Percentiles rank a stretch among this genome's conserved stretches.
phyloP scores from a whole-genome alignment of 2,329 filamentous ascomycete species.

The Bipolaris bicolor region DNA sequence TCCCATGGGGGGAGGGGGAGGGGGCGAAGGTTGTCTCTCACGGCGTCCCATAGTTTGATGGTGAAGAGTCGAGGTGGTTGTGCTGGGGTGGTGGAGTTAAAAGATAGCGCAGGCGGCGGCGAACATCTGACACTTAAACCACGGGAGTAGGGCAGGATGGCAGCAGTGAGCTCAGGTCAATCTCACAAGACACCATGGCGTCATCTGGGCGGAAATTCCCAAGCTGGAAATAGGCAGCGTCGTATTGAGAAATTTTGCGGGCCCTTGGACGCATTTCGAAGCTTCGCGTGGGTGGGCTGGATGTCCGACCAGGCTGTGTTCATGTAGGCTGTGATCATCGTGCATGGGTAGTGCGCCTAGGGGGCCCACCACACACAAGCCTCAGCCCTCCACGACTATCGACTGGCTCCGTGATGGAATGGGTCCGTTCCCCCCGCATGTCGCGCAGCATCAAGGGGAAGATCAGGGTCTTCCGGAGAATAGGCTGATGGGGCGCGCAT shows the following conservation, averaged over 20 bases:
- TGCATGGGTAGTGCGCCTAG: constrained; percentile 18
- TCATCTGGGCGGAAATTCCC: constrained; percentile 21
- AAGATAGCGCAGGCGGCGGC: constrained; percentile 6
- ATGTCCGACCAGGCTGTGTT: constrained; percentile 21
- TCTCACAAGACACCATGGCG: constrained; percentile 22
- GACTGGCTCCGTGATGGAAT: constrained; percentile 5
- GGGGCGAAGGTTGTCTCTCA: constrained; percentile 25
- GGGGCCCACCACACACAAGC: constrained; percentile 11
- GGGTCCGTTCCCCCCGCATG: constrained; percentile 11
- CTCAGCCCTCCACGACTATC: constrained; percentile 5
- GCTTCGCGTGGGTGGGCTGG: constrained; percentile 23
- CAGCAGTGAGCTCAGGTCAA: constrained; percentile 5
- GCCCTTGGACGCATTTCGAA: constrained; percentile 16
- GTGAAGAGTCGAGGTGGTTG: neutral
- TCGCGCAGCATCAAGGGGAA: constrained; percentile 2
- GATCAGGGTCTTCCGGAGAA: constrained; percentile 18
- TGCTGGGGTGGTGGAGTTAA: constrained; percentile 3
- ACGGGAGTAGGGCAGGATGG: constrained; percentile 2
- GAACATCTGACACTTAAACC: constrained; percentile 23
- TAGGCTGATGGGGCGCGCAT: constrained; percentile 5
- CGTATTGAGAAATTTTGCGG: constrained; percentile 12
- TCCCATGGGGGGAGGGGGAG: constrained; percentile 27
- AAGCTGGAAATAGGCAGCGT: constrained; percentile 12
- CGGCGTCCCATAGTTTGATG: constrained; percentile 28
- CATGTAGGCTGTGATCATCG: constrained; percentile 23